phyloP scores from a whole-genome alignment of 2,329 filamentous ascomycete genomes.

The Phyllosticta ampelicida region DNA sequence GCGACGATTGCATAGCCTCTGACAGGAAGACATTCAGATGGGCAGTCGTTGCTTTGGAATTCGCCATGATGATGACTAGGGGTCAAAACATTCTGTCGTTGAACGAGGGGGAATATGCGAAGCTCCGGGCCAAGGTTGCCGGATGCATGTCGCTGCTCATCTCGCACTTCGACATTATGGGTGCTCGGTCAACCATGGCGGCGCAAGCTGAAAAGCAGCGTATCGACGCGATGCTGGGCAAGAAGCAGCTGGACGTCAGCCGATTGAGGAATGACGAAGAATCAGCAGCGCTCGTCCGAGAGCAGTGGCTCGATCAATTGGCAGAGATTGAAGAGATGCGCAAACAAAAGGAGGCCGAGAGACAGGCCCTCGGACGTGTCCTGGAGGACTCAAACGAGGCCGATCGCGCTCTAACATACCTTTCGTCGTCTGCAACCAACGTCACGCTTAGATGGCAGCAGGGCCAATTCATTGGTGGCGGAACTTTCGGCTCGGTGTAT shows the following conservation, averaged over 20 bases:
- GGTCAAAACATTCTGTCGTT: conserved; percentile 89
- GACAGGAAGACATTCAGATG: conserved; percentile 95
- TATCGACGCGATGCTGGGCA: conserved; percentile 66
- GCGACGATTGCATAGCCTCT: conserved; percentile 87
- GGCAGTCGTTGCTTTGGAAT: conserved; percentile 91
- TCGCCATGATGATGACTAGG: conserved; percentile 93
- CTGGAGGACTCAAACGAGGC: conserved; percentile 92
- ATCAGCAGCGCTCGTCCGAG: conserved; percentile 61
- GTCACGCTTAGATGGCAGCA: conserved; percentile 96
- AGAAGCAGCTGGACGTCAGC: conserved; percentile 69
- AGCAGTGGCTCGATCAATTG: conserved; percentile 64
- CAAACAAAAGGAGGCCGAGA: conserved; percentile 69
- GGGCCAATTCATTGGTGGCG: conserved; percentile 94
- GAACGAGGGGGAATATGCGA: conserved; percentile 76
- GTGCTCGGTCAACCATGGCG: conserved; percentile 81
- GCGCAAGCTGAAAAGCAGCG: conserved; percentile 89
- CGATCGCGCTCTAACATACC: conserved; percentile 83
- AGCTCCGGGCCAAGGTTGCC: conserved; percentile 75
- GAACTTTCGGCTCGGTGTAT: conserved; percentile 95
- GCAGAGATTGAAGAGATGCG: conserved; percentile 66
- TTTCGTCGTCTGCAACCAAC: conserved; percentile 90
- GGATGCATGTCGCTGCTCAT: conserved; percentile 97
- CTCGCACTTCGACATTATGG: conserved; percentile 98
- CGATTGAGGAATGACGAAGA: conserved; percentile 71
- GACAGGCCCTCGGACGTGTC: conserved; percentile 79